A percentile compares a stretch with the other conserved stretches of the same genome.
Evolutionary conservation across 73 alveolate species (phyloP).

Genomic region (Diophrys appendiculata): DNA sequence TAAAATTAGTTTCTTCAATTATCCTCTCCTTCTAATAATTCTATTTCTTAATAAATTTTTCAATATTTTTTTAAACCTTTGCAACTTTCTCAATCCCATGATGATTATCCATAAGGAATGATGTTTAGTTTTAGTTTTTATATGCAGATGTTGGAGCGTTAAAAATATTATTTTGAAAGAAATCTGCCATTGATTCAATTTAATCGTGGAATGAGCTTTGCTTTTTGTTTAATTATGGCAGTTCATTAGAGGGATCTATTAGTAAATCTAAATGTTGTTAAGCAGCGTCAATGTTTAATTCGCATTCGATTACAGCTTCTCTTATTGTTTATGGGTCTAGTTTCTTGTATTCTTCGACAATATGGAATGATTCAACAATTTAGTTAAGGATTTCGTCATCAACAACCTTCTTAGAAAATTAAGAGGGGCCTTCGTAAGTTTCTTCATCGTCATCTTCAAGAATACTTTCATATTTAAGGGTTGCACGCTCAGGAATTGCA

Average conservation of each 20-base stretch:
- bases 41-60: background rate
- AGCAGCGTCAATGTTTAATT: background rate
- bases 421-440: background rate
- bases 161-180: background rate
- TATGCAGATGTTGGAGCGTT: background rate
- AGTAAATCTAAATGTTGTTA: background rate
- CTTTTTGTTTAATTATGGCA: background rate
- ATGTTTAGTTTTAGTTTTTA: background rate
- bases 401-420: background rate
- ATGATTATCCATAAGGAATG: background rate
- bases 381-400: background rate
- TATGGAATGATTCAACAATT: background rate
- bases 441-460: background rate
- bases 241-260: background rate
- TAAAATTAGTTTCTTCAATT: background rate
- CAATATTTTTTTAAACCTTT: background rate
- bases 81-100: background rate
- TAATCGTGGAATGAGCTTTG: background rate
- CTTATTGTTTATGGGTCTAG: background rate
- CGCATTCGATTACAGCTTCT: background rate
- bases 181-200: background rate
- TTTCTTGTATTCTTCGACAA: background rate
- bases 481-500: background rate
- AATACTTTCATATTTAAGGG: background rate
- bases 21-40: background rate